A percentile compares a stretch with the other conserved stretches of the same genome.
phyloP scores from a whole-genome alignment of 73 alveolate genomes.

The Tetrahymena thermophila region DNA sequence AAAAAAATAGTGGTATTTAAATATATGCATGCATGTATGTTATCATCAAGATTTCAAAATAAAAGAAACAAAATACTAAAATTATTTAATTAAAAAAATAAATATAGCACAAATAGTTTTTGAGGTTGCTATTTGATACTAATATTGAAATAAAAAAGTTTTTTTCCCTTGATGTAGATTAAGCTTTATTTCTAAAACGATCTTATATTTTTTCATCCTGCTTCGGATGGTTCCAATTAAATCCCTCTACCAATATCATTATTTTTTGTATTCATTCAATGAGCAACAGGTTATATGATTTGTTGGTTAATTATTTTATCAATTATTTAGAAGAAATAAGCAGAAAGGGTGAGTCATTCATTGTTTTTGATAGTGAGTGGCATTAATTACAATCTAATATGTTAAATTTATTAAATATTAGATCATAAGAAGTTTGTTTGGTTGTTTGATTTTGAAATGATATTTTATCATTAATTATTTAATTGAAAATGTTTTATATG shows the following conservation, averaged over 20 bases:
- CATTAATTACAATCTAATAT: neutral
- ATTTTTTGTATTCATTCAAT: too few species aligned
- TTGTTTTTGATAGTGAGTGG: neutral
- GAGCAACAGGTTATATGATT: neutral
- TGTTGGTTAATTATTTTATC: neutral
- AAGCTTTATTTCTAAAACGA: neutral
- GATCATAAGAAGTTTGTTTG: neutral
- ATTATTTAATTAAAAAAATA: too few species aligned
- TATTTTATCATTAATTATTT: neutral
- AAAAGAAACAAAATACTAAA: neutral
- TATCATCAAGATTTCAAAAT: neutral
- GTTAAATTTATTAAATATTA: too few species aligned
- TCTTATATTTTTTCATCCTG: too few species aligned
- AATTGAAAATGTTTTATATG: neutral
- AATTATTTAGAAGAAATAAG: neutral
- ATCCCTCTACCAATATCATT: too few species aligned
- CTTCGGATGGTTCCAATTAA: too few species aligned
- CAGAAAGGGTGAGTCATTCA: neutral
- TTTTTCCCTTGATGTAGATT: neutral
- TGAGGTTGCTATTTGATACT: neutral
- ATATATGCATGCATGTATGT: neutral
- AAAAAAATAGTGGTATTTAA: too few species aligned
- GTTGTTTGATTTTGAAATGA: neutral
- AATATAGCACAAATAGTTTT: neutral
- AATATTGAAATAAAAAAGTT: neutral